Conservation (phyloP, 1,139 yeast genomes). For the Saccharomyces hybrid region DNA sequence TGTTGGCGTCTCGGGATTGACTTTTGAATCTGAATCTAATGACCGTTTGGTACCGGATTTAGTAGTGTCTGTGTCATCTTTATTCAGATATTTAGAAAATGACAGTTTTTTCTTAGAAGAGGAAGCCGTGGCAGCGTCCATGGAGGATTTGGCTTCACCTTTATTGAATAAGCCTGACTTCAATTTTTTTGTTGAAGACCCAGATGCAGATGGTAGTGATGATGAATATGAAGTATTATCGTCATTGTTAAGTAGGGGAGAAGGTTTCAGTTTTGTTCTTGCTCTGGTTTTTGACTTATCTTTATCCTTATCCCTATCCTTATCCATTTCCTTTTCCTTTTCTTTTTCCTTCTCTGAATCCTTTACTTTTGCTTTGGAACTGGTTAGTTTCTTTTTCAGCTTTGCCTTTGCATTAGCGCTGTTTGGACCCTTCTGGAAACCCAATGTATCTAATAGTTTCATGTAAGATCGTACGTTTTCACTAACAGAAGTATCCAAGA, state of each 20-base stretch:
- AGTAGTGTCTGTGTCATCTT: conserved; percentile 17
- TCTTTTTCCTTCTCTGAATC: background rate
- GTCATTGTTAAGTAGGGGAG: background rate
- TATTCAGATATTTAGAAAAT: conserved; percentile 30
- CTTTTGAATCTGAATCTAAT: conserved; percentile 4
- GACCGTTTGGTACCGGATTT: conserved; percentile 16
- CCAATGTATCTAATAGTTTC: conserved; percentile 9
- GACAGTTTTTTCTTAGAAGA: conserved; percentile 28
- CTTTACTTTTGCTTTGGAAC: background rate
- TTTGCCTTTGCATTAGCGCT: conserved; percentile 4
- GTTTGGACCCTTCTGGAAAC: conserved; percentile 7
- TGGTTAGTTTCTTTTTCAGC: conserved; percentile 2
- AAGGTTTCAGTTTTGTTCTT: background rate
- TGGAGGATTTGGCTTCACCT: background rate
- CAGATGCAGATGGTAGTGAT: background rate
- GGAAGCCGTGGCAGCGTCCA: conserved; percentile 7
- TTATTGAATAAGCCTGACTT: background rate
- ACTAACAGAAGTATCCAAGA: conserved; percentile 22
- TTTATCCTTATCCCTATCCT: background rate
- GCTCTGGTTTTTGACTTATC: background rate
- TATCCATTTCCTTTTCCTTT: conserved; percentile 5
- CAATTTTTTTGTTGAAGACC: background rate
- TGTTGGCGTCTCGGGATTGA: background rate
- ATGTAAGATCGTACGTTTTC: conserved; percentile 20
- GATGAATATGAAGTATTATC: background rate